Conservation (phyloP, 768 basidiomycete species). For the Mycena rosella region DNA sequence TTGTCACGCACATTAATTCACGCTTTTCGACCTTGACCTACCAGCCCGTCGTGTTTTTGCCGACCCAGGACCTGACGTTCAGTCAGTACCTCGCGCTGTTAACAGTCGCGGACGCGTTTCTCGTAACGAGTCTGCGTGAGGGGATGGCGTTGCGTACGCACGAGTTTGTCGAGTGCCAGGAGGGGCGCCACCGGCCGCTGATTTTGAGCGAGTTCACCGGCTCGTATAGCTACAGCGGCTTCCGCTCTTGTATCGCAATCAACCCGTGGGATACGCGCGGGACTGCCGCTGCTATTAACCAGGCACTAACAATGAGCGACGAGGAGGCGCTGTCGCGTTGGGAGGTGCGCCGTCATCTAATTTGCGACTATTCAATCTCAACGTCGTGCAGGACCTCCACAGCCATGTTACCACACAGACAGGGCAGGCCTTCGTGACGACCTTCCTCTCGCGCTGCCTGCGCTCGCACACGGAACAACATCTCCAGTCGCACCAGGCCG, state of each 20-base stretch:
- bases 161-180: slow-evolving; percentile 90
- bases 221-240: slow-evolving; percentile 87
- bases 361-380: not conserved
- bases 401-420: slow-evolving; percentile 90
- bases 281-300: slow-evolving; percentile 85
- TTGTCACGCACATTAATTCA: slow-evolving; percentile 85
- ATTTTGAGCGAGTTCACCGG: slow-evolving; percentile 92
- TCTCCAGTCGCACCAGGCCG: slow-evolving; percentile 50
- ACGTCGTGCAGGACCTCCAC: slow-evolving; percentile 70
- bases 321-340: slow-evolving; percentile 81
- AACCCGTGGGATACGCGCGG: slow-evolving; percentile 89
- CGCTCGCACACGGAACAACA: slow-evolving; percentile 79
- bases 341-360: slow-evolving; percentile 62
- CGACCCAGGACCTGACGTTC: slow-evolving; percentile 88
- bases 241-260: slow-evolving; percentile 86
- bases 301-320: slow-evolving; percentile 83
- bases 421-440: slow-evolving; percentile 84
- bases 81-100: slow-evolving; percentile 87
- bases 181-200: slow-evolving; percentile 73
- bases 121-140: slow-evolving; percentile 87
- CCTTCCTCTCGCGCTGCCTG: slow-evolving; percentile 81
- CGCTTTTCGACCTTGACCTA: slow-evolving; percentile 88
- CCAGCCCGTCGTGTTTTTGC: slow-evolving; percentile 88
- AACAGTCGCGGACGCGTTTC: slow-evolving; percentile 87
- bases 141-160: slow-evolving; percentile 90